Evolutionary conservation across 2,329 filamentous ascomycete genomes (phyloP).

Genomic region (Hypoxylon sp.): DNA sequence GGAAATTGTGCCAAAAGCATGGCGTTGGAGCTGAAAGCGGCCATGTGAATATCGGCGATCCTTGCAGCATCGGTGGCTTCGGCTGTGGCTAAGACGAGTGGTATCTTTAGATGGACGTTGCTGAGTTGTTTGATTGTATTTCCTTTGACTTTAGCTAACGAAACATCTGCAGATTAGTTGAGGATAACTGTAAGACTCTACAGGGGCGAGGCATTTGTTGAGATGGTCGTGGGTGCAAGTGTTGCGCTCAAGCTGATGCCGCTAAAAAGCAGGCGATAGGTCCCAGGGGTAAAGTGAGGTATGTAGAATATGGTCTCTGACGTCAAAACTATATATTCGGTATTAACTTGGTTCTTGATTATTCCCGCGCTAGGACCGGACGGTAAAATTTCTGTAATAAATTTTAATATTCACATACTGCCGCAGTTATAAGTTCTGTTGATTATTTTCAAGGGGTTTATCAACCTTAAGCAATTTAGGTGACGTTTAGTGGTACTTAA

Average conservation of each 20-base stretch:
- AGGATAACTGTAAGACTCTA: background rate
- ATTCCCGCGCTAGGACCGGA: no score
- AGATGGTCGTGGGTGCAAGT: background rate
- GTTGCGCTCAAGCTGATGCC: background rate
- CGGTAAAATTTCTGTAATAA: no score
- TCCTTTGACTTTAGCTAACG: background rate
- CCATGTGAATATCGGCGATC: conserved; percentile 51
- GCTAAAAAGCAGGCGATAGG: background rate
- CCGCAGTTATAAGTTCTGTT: no score
- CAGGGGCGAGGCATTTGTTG: background rate
- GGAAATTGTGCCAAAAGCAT: conserved; percentile 51
- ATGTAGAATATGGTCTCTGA: no score
- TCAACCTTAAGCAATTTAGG: no score
- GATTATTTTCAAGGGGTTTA: no score
- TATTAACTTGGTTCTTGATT: no score
- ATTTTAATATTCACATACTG: no score
- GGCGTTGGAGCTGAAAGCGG: conserved; percentile 46
- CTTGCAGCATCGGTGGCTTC: conserved; percentile 44
- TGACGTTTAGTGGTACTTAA: no score
- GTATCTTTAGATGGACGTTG: conserved; percentile 8
- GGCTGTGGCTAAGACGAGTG: conserved; percentile 37
- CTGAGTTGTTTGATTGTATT: background rate
- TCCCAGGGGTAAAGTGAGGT: background rate
- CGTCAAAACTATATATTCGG: no score
- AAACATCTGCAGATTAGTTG: background rate